Conservation (phyloP, 1,284 basidiomycete species). For the Microstroma glucosiphilum region DNA sequence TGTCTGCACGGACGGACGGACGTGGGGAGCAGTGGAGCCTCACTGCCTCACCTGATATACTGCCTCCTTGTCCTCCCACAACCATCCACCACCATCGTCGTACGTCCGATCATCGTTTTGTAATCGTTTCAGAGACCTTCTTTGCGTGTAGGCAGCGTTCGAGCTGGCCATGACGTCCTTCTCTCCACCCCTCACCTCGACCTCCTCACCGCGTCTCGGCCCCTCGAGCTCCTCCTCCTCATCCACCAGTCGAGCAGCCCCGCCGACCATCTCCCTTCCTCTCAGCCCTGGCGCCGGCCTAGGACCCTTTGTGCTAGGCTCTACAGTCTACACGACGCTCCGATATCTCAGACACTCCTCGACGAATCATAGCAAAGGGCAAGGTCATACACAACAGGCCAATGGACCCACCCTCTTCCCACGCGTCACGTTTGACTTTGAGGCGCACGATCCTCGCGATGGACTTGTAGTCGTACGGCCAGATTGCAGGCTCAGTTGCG, state of each 20-base stretch:
- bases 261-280: background rate
- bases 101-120: too few species aligned
- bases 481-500: background rate
- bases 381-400: too few species aligned
- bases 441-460: background rate
- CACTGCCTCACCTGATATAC: too few species aligned
- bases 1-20: too few species aligned
- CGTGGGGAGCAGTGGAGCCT: too few species aligned
- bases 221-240: background rate
- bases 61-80: too few species aligned
- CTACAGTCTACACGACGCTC: background rate
- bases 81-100: too few species aligned
- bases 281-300: background rate
- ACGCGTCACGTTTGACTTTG: background rate
- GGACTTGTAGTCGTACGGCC: background rate
- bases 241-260: background rate
- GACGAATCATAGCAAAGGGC: background rate
- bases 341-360: background rate
- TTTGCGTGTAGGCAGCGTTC: background rate
- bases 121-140: too few species aligned
- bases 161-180: background rate
- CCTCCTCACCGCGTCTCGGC: background rate
- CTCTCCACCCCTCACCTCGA: background rate
- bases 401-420: background rate
- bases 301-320: constrained; percentile 6